A percentile compares a stretch with the other conserved stretches of the same genome.
Evolutionary conservation across 106 monocot genomes (phyloP).

Genomic region (Acorus calamus): DNA sequence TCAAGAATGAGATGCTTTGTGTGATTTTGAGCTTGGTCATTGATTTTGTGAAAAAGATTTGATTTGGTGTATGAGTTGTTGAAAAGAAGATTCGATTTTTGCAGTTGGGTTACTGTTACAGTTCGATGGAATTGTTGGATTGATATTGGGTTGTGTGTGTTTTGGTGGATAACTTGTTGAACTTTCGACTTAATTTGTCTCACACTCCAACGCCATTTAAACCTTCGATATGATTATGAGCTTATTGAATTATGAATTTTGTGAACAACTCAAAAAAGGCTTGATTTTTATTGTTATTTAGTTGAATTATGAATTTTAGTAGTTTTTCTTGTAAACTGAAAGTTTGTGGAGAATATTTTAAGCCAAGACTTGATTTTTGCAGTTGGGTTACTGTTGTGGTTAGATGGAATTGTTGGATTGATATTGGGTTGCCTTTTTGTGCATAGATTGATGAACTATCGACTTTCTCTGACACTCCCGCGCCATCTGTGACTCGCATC

Average conservation of each 20-base stretch:
- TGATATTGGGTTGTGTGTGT: background rate
- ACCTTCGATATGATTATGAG: too few relatives aligned
- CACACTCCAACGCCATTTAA: conserved; percentile 45
- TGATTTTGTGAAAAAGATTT: background rate
- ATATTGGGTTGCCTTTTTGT: background rate
- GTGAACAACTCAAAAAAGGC: too few relatives aligned
- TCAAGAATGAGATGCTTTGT: background rate
- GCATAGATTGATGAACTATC: conserved; percentile 58
- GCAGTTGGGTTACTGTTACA: too few relatives aligned
- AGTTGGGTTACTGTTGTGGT: too few relatives aligned
- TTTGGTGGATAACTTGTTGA: conserved; percentile 41
- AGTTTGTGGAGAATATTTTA: background rate
- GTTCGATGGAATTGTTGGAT: background rate
- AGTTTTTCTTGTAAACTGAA: background rate
- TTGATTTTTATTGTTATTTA: too few relatives aligned
- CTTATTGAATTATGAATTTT: too few relatives aligned
- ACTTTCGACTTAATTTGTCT: conserved; percentile 43
- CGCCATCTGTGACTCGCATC: conserved; percentile 59
- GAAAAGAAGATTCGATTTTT: background rate
- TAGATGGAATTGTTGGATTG: background rate
- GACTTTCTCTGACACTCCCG: conserved; percentile 48
- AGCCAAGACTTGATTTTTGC: background rate
- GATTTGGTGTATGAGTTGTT: background rate
- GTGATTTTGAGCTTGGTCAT: background rate
- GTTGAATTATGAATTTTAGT: background rate